Evolutionary conservation across 495 filamentous ascomycete species (phyloP), one percentile per base, ranked within the genome.

Genomic region (Penicillium goetzii): DNA sequence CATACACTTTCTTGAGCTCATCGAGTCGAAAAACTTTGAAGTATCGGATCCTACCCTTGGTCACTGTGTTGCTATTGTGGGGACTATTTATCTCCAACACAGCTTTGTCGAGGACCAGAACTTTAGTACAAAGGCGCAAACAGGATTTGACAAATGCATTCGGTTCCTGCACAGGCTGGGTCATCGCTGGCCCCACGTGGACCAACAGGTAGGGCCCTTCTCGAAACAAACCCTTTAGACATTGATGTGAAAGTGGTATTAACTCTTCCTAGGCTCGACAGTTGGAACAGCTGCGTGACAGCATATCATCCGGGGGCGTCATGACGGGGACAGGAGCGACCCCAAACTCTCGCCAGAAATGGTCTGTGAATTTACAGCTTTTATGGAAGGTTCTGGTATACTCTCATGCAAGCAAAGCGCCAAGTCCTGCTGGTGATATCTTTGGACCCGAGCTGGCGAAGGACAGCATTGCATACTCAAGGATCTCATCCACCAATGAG

Each of bases 1-100:
- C 19, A 25, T 74, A 10, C 71, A 75, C 63, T 66, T 77, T 1
- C 62, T 77, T 36, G 73, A 75, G 25, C 59, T 77, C 10, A 64
- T 73, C 11, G 68, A 73, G 36, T 40, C 59, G 9, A 77, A 77
- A 34, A 55, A 36, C 3, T 77, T 75, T 40, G 74, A 77, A 50
- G 67, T 75, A n/a, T 75, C 67, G 10, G 74, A 77, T 61, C 71
- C 74, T 21, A 73, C 67, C 0, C 49, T 77, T 14, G 71, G 68
- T 4, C 71, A 75, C 30, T 77, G 73, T 59, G 74, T 75, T 3
- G 62, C 68, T n/a, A 68, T 75, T 7, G 70, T 77, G 7, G 73
- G 73, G 10, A 77, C 74, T 2, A 75, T 77, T 1, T 70, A 74
- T 40, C 74, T 77, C 21, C 74, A 77, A 47, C 74, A 77, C 47